These are phyloP conservation scores for Thelephora ganbajun DNA, from an alignment of 768 basidiomycete genomes.

Conservation along the genomic window DNA sequence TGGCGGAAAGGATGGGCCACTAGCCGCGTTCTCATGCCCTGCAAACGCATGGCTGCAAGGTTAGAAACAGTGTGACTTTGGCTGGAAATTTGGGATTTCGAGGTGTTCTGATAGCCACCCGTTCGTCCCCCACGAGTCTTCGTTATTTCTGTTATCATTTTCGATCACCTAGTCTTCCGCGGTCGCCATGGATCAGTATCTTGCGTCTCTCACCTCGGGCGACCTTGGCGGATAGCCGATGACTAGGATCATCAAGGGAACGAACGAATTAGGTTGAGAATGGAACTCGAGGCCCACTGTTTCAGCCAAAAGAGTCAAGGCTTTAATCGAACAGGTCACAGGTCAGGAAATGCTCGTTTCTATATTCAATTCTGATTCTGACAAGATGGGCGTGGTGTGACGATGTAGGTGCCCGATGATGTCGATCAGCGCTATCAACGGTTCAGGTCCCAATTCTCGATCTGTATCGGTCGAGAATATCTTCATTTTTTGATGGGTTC, in stretches of 20 bases:
- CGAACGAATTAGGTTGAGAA: slow-evolving; percentile 24
- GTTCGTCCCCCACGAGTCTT: no score
- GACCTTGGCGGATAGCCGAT: slow-evolving; percentile 77
- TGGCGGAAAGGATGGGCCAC: no score
- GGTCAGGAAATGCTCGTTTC: slow-evolving; percentile 29
- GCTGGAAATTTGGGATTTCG: neutral
- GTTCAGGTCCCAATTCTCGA: slow-evolving; percentile 81
- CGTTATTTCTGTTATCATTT: neutral
- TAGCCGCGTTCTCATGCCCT: no score
- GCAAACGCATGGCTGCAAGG: slow-evolving; percentile 80
- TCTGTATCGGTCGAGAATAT: slow-evolving; percentile 63
- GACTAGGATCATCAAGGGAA: slow-evolving; percentile 46
- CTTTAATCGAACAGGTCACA: slow-evolving; percentile 84
- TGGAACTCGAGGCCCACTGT: slow-evolving; percentile 54
- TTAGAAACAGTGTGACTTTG: slow-evolving; percentile 61
- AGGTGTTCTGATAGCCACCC: neutral
- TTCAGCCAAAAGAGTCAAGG: slow-evolving; percentile 72
- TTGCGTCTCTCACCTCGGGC: slow-evolving; percentile 61
- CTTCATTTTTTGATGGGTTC: slow-evolving; percentile 82
- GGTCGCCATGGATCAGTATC: slow-evolving; percentile 85
- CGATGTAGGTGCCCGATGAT: slow-evolving; percentile 55
- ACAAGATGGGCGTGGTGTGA: neutral
- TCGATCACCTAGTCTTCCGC: slow-evolving; percentile 5
- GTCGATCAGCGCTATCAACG: slow-evolving; percentile 59
- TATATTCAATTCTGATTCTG: neutral